Percentiles rank a stretch among this genome's conserved stretches.
These are phyloP conservation scores for Chenopodium quinoa DNA, from an alignment of 148 eudicot genomes.

Conservation along the genomic window DNA sequence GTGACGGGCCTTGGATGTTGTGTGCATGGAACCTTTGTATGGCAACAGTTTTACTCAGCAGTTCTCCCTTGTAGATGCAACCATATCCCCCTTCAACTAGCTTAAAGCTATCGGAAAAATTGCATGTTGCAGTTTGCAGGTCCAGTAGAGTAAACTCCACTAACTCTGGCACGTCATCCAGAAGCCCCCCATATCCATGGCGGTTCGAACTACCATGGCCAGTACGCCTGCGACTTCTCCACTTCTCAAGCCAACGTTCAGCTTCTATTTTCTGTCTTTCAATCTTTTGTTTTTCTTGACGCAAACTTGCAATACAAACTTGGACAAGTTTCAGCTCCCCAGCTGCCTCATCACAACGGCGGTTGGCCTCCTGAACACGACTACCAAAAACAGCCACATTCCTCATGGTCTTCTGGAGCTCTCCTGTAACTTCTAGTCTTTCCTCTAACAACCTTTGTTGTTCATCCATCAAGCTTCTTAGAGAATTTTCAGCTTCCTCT, in stretches of 20 bases:
- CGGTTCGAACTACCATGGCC: constrained; percentile 20
- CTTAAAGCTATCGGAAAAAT: constrained; percentile 76
- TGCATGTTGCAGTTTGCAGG: constrained; percentile 75
- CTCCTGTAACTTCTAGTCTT: constrained; percentile 40
- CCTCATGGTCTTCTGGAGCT: constrained; percentile 63
- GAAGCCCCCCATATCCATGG: constrained; percentile 30
- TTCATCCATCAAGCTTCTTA: constrained; percentile 46
- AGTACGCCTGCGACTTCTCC: constrained; percentile 55
- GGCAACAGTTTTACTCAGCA: constrained; percentile 62
- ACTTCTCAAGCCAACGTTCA: constrained; percentile 63
- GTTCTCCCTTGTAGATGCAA: constrained; percentile 75
- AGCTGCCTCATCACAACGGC: constrained; percentile 57
- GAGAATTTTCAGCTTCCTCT: constrained; percentile 56
- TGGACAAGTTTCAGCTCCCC: constrained; percentile 62
- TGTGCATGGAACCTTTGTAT: constrained; percentile 61
- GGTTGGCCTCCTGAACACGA: constrained; percentile 60
- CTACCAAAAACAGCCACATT: constrained; percentile 64
- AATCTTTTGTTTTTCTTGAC: constrained; percentile 58
- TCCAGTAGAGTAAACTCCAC: constrained; percentile 59
- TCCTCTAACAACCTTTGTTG: constrained; percentile 55
- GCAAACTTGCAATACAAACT: constrained; percentile 45
- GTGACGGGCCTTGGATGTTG: constrained; percentile 53
- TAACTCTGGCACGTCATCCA: constrained; percentile 41
- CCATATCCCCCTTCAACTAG: constrained; percentile 59
- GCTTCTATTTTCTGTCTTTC: constrained; percentile 61